Base-by-base conservation (phyloP, 176 grass and related monocot species). In the Elaeis guineensis region DNA sequence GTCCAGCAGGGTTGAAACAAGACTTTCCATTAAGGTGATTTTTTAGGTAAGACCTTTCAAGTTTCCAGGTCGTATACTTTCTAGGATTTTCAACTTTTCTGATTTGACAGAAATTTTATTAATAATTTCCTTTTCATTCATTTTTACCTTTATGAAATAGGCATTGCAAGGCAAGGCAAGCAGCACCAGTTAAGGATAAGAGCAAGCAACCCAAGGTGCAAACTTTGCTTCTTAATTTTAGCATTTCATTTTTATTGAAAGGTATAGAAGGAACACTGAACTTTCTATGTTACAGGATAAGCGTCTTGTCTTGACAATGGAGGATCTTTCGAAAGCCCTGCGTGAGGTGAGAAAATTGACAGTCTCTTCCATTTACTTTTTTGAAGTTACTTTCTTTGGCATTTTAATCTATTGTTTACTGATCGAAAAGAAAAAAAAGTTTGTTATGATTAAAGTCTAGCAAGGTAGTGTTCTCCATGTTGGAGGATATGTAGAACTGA, bases 121-220 rank as follows among this genome's bases (percentile, higher is more conserved):
- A 44, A 14, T 44, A 44, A 44, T 29, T 29, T 29, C 35, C 0
- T 44, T 44, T 8, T 44, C 11, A 44, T 12, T 44, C 35, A 44
- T 44, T 44, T 44, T 44, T 8, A 12, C 35, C 14, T 44, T 44
- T 44, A 12, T 12, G 11, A 44, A 44, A 44, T 44, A 97, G 93
- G 71, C 84, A 97, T 61, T 91, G 93, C 81, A 97, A 97, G 29
- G 87, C 87, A 48, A 85, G 87, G 70, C 78, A 80, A 67, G 93
- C 93, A 62, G 87, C 93, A 63, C 87, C 93, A 58, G 89, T 85
- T 65, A 97, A 97, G 84, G 93, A 97, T 51, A 97, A 97, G 69
- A 97, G 93, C 77, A 97, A 97, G 75, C 93, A 91, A 30, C 87
- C 87, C 1, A 97, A 97, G 84, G 93, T 97, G 64, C 21, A 52